Conservation (phyloP, 306 rosid species). For the Inga leiocalycina region DNA sequence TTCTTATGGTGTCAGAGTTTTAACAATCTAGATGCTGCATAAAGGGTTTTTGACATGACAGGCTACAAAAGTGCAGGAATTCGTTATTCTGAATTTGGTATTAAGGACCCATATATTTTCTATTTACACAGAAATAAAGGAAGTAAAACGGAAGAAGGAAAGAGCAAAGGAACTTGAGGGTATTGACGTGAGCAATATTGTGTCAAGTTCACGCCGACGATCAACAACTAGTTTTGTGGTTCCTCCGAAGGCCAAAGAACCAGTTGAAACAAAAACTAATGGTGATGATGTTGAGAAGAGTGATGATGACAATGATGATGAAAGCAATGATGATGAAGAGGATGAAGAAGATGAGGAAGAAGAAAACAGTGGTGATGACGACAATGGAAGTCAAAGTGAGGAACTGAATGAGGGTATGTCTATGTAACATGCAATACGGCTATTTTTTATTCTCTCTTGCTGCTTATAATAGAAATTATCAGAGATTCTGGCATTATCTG, state of each 20-base stretch:
- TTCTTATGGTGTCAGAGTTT: background rate
- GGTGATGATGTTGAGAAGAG: constrained; percentile 48
- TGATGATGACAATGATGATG: constrained; percentile 48
- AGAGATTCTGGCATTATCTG: constrained; percentile 20
- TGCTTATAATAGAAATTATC: constrained; percentile 28
- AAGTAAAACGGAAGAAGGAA: constrained; percentile 75
- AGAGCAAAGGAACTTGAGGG: constrained; percentile 97
- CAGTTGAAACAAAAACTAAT: constrained; percentile 66
- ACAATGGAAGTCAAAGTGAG: constrained; percentile 73
- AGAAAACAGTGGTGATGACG: constrained; percentile 41
- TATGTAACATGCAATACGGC: constrained; percentile 1
- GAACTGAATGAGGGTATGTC: constrained; percentile 68
- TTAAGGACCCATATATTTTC: background rate
- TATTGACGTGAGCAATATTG: constrained; percentile 88
- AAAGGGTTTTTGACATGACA: constrained; percentile 8
- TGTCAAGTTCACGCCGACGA: constrained; percentile 85
- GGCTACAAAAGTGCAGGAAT: background rate
- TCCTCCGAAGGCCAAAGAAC: constrained; percentile 77
- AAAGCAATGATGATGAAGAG: constrained; percentile 51
- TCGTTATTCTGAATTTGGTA: constrained; percentile 16
- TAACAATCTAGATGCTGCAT: constrained; percentile 23
- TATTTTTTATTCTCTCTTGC: constrained; percentile 10
- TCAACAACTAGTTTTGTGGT: constrained; percentile 62
- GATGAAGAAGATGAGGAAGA: constrained; percentile 54
- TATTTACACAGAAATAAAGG: constrained; percentile 76